Evolutionary conservation across 2,329 filamentous ascomycete species (phyloP).

Genomic region (Pseudogymnoascus sp.): DNA sequence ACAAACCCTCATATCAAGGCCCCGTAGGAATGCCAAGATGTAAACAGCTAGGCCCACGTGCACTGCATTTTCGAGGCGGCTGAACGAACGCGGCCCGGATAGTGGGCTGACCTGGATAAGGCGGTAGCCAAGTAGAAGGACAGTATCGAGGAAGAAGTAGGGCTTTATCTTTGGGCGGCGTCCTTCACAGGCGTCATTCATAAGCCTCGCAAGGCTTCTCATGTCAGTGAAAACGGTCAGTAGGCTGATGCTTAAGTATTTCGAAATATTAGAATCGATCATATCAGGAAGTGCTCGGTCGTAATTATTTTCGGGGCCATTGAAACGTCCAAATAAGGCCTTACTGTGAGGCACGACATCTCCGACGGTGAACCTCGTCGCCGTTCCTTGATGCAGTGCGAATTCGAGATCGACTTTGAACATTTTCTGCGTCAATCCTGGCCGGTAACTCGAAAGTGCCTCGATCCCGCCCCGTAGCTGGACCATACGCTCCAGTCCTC

Average conservation of each 20-base stretch:
- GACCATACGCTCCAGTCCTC: slow-evolving; percentile 27
- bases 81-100: not conserved
- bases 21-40: slow-evolving; percentile 21
- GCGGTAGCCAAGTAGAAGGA: slow-evolving; percentile 24
- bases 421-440: slow-evolving; percentile 22
- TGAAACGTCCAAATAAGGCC: not conserved
- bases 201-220: slow-evolving; percentile 16
- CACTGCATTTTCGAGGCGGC: slow-evolving; percentile 16
- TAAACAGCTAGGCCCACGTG: slow-evolving; percentile 26
- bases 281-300: not conserved
- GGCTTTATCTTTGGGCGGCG: slow-evolving; percentile 16
- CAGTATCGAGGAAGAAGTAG: slow-evolving; percentile 23
- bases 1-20: slow-evolving; percentile 2
- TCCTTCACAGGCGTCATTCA: slow-evolving; percentile 16
- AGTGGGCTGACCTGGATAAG: slow-evolving; percentile 21
- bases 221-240: slow-evolving; percentile 17
- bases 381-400: slow-evolving; percentile 21
- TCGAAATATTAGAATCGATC: not conserved
- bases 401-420: slow-evolving; percentile 24
- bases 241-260: slow-evolving; percentile 10
- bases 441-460: slow-evolving; percentile 15
- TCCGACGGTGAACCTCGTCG: slow-evolving; percentile 16
- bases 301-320: not conserved
- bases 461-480: slow-evolving; percentile 28
- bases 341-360: slow-evolving; percentile 2